phyloP scores from a whole-genome alignment of 495 filamentous ascomycete species.

The Penicillium crystallinum region DNA sequence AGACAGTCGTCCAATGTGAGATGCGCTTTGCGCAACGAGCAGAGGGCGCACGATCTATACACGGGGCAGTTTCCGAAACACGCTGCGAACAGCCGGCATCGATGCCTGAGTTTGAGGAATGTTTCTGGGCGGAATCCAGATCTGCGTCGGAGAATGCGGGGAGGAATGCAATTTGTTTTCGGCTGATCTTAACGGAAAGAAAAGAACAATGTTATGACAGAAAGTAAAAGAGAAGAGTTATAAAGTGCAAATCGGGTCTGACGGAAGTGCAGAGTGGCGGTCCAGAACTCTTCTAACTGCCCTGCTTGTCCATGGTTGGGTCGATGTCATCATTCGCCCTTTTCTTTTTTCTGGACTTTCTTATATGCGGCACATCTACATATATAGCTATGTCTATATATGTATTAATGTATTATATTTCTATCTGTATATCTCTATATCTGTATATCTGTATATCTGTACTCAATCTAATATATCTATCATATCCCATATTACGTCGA shows the following conservation, averaged over 20 bases:
- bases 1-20: background rate
- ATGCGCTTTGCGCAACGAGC: background rate
- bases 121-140: slow-evolving; percentile 16
- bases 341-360: background rate
- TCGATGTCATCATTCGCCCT: background rate
- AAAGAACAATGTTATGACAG: background rate
- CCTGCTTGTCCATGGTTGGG: background rate
- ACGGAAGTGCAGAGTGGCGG: background rate
- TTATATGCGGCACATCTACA: no score
- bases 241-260: background rate
- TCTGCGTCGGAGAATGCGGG: slow-evolving; percentile 16
- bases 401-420: no score
- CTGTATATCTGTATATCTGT: no score
- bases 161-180: slow-evolving; percentile 14
- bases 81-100: slow-evolving; percentile 19
- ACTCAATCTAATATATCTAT: no score
- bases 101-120: slow-evolving; percentile 15
- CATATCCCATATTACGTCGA: no score
- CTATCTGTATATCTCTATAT: no score
- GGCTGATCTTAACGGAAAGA: background rate
- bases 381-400: no score
- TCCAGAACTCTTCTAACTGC: background rate
- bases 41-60: slow-evolving; percentile 12
- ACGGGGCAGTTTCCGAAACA: slow-evolving; percentile 12
- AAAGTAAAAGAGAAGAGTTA: background rate